Evolutionary conservation across 2,329 filamentous ascomycete genomes (phyloP).

Genomic region (Cucurbitaria berberidis): DNA sequence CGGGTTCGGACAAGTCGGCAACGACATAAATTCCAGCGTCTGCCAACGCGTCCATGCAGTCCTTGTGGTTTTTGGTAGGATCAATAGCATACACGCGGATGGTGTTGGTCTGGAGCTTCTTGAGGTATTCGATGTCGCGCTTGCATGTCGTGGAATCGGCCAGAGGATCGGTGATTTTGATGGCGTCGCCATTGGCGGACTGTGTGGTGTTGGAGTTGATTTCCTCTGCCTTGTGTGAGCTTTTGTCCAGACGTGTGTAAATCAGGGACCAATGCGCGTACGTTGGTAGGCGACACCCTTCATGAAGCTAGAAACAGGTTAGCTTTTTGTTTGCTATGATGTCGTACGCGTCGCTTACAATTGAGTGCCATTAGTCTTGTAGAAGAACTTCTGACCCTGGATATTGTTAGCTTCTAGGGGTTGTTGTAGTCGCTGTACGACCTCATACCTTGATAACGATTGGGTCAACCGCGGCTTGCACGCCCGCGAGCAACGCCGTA

Average conservation of each 20-base stretch:
- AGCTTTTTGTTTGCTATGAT: constrained; percentile 12
- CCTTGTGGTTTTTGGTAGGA: constrained; percentile 75
- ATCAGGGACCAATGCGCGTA: constrained; percentile 25
- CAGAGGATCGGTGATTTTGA: constrained; percentile 81
- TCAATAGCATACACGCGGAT: constrained; percentile 96
- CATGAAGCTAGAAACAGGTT: constrained; percentile 67
- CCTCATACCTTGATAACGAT: constrained; percentile 71
- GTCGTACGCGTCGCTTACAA: constrained; percentile 51
- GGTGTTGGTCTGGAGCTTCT: constrained; percentile 77
- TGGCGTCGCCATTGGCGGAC: constrained; percentile 50
- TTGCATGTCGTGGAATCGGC: constrained; percentile 73
- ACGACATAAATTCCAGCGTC: constrained; percentile 94
- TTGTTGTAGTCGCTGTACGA: constrained; percentile 7
- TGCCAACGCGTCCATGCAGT: constrained; percentile 83
- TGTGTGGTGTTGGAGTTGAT: constrained; percentile 60
- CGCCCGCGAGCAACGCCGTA: constrained; percentile 60
- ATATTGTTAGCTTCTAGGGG: constrained; percentile 13
- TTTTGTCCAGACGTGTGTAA: background rate
- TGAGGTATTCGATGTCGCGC: constrained; percentile 83
- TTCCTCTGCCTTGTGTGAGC: constrained; percentile 60
- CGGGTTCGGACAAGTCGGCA: constrained; percentile 84
- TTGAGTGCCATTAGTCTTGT: constrained; percentile 77
- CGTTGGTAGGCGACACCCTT: constrained; percentile 94
- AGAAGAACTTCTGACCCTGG: constrained; percentile 87
- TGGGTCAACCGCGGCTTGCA: constrained; percentile 64